These are phyloP conservation scores for Chaetoceros muelleri DNA, from an alignment of 108 stramenopile species.

Conservation along the genomic window DNA sequence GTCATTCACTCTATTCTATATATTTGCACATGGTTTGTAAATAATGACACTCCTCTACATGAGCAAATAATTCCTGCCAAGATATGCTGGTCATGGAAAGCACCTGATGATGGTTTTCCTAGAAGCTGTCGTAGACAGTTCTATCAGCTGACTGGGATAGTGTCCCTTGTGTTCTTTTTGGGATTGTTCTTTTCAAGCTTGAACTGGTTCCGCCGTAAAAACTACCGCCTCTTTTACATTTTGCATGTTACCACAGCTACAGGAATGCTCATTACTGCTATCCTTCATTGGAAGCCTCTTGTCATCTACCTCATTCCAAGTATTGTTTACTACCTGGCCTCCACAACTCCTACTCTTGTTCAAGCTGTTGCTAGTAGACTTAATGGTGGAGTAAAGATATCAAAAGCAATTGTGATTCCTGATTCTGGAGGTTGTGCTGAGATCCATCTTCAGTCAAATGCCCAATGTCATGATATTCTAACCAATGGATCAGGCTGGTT, in stretches of 20 bases:
- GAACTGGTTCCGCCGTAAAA: constrained; percentile 5
- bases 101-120: neutral
- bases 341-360: constrained; percentile 16
- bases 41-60: constrained; percentile 3
- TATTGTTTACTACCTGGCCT: constrained; percentile 24
- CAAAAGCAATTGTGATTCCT: neutral
- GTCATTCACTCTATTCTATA: constrained; percentile 9
- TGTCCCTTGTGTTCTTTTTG: constrained; percentile 6
- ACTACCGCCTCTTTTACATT: constrained; percentile 16
- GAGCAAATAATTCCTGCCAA: constrained; percentile 9
- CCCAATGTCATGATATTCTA: neutral
- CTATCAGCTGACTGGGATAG: constrained; percentile 17
- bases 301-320: constrained; percentile 26
- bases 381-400: neutral
- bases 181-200: constrained; percentile 14
- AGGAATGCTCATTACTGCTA: constrained; percentile 16
- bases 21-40: constrained; percentile 1
- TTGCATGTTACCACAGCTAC: constrained; percentile 7
- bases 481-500: neutral
- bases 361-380: neutral
- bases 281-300: constrained; percentile 28
- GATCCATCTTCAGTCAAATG: neutral
- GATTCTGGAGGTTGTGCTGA: constrained; percentile 7
- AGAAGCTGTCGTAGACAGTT: neutral
- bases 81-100: constrained; percentile 6